Evolutionary conservation across 2,329 filamentous ascomycete species (phyloP).

Genomic region (Aplosporella prunicola): DNA sequence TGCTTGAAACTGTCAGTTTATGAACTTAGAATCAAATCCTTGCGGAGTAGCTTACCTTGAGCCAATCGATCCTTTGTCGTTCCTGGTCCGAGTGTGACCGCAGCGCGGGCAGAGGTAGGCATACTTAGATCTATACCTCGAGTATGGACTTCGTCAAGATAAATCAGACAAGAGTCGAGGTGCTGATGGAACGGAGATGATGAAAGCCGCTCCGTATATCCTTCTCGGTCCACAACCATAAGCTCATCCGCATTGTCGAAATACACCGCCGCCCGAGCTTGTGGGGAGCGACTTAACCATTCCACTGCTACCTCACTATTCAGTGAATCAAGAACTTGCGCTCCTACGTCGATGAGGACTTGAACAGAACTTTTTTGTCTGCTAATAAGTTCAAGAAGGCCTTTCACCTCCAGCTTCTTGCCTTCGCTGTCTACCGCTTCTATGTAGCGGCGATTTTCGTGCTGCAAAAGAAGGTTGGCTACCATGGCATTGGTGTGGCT

Average conservation of each 20-base stretch:
- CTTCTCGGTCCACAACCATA: slow-evolving; percentile 42
- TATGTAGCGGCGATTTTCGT: slow-evolving; percentile 39
- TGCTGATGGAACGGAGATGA: slow-evolving; percentile 50
- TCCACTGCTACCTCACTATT: slow-evolving; percentile 34
- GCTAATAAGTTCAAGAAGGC: slow-evolving; percentile 39
- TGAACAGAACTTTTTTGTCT: slow-evolving; percentile 7
- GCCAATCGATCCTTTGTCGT: slow-evolving; percentile 60
- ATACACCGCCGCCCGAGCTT: slow-evolving; percentile 38
- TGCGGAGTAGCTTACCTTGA: slow-evolving; percentile 56
- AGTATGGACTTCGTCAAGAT: slow-evolving; percentile 62
- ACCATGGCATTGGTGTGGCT: slow-evolving; percentile 60
- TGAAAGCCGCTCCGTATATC: slow-evolving; percentile 40
- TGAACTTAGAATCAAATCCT: too few relatives aligned
- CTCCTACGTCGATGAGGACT: slow-evolving; percentile 63
- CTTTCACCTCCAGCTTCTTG: background rate
- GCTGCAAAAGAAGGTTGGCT: slow-evolving; percentile 46
- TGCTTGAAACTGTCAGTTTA: slow-evolving; percentile 19
- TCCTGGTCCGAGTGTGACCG: slow-evolving; percentile 55
- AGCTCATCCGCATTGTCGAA: slow-evolving; percentile 49
- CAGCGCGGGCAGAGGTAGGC: slow-evolving; percentile 50
- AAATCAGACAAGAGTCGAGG: slow-evolving; percentile 53
- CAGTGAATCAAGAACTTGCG: slow-evolving; percentile 55
- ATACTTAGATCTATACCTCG: slow-evolving; percentile 59
- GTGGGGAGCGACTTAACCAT: slow-evolving; percentile 40
- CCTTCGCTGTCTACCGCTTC: slow-evolving; percentile 25